A percentile compares a stretch with the other conserved stretches of the same genome.
phyloP scores from a whole-genome alignment of 164 flowering plant genomes.

The Umbilicus rupestris region DNA sequence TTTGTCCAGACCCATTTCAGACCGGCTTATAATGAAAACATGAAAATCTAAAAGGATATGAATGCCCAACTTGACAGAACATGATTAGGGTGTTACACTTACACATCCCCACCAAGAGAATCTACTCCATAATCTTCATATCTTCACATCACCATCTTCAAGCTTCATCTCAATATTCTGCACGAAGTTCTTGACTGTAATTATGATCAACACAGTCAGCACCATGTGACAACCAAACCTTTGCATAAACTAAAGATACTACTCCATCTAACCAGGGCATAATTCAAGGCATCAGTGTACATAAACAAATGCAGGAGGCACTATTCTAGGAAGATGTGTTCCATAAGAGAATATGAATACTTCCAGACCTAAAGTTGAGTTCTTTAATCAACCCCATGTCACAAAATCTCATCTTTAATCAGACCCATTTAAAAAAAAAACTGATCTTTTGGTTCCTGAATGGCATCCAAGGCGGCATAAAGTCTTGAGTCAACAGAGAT shows the following conservation, averaged over 20 bases:
- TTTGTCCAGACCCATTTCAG: no score
- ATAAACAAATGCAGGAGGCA: background rate
- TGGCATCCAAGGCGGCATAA: background rate
- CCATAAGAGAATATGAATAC: background rate
- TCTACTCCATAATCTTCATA: background rate
- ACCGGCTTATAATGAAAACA: no score
- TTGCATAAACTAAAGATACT: background rate
- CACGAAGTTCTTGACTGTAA: background rate
- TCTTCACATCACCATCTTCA: background rate
- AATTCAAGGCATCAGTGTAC: background rate
- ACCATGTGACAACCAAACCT: conserved; percentile 2
- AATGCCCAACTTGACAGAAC: no score
- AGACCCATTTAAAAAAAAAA: background rate
- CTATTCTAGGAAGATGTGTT: conserved; percentile 7
- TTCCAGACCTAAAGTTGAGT: background rate
- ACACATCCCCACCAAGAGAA: background rate
- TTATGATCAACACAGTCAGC: conserved; percentile 1
- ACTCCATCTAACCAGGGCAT: background rate
- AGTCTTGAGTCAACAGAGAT: background rate
- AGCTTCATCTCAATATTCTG: background rate
- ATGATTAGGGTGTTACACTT: background rate
- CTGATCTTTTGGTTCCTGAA: background rate
- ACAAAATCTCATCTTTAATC: background rate
- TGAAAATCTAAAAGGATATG: no score
- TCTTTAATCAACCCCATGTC: conserved; percentile 4